phyloP scores from a whole-genome alignment of 257 asterid species.

The Solanum chmielewskii region DNA sequence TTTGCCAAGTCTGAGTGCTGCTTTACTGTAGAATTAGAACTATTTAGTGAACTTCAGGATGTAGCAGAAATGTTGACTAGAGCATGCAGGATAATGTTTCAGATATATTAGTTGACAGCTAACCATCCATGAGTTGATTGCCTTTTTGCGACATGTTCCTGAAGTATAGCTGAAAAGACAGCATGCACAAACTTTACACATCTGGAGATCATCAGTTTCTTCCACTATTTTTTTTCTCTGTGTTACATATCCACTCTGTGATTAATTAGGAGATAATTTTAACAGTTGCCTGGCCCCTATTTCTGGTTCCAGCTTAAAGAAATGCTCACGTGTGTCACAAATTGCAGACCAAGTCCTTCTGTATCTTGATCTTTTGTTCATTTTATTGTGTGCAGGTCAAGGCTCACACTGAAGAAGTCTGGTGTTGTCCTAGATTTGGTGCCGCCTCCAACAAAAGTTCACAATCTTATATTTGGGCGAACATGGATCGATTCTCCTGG shows the following conservation, averaged over 20 bases:
- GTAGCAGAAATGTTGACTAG: not conserved
- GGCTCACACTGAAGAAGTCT: constrained; percentile 72
- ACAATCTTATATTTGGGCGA: constrained; percentile 92
- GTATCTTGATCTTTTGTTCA: not conserved
- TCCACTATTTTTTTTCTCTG: not conserved
- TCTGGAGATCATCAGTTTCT: not conserved
- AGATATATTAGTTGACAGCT: not conserved
- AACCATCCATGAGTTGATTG: not conserved
- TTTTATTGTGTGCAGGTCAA: constrained; percentile 48
- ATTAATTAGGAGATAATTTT: not conserved
- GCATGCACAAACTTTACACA: not conserved
- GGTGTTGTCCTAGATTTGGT: constrained; percentile 80
- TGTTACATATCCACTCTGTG: not conserved
- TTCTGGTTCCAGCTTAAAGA: not conserved
- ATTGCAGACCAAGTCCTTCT: not conserved
- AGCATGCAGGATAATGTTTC: not conserved
- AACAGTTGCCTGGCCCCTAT: not conserved
- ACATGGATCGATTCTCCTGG: constrained; percentile 98
- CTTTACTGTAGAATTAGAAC: not conserved
- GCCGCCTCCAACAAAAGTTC: constrained; percentile 94
- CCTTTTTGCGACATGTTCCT: not conserved
- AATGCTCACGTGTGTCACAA: not conserved
- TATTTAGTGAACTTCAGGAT: not conserved
- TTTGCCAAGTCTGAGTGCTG: not conserved
- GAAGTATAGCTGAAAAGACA: not conserved